A percentile compares a stretch with the other conserved stretches of the same genome.
Evolutionary conservation across 345 rosid species (phyloP).

Genomic region (Dipteronia dyeriana): DNA sequence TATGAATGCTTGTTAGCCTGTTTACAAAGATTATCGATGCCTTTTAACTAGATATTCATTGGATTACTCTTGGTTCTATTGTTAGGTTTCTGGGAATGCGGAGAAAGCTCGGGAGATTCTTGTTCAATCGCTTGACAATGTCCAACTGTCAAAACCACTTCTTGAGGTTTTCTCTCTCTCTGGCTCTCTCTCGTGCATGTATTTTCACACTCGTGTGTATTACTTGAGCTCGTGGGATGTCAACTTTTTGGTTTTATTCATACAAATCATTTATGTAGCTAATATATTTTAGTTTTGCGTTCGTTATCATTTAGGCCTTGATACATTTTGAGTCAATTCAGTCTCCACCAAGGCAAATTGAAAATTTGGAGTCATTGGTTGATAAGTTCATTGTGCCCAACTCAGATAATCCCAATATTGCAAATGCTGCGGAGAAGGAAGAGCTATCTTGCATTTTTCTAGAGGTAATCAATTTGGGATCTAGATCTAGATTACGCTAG

Average conservation of each 20-base stretch:
- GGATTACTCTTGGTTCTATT: slow-evolving; percentile 6
- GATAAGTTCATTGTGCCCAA: slow-evolving; percentile 64
- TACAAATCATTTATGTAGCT: slow-evolving; percentile 5
- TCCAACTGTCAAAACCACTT: slow-evolving; percentile 75
- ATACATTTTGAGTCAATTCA: slow-evolving; percentile 74
- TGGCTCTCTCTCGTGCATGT: neutral
- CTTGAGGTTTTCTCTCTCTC: slow-evolving; percentile 50
- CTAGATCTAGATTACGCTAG: neutral
- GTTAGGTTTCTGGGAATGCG: slow-evolving; percentile 63
- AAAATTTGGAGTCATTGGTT: slow-evolving; percentile 67
- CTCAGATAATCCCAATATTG: slow-evolving; percentile 47
- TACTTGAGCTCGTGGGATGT: neutral
- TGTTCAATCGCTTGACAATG: slow-evolving; percentile 67
- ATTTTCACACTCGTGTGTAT: neutral
- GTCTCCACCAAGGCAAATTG: slow-evolving; percentile 68
- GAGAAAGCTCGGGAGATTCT: slow-evolving; percentile 81
- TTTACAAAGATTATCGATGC: neutral
- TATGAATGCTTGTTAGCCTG: neutral
- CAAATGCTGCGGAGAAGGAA: slow-evolving; percentile 73
- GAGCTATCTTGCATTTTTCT: slow-evolving; percentile 82
- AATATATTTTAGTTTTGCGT: slow-evolving; percentile 12
- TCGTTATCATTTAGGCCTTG: slow-evolving; percentile 45
- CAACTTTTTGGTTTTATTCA: neutral
- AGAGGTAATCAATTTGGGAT: slow-evolving; percentile 53
- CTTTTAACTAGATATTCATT: neutral